Evolutionary conservation across 176 grass and related monocot genomes (phyloP).

Genomic region (Alopecurus myosuroides): DNA sequence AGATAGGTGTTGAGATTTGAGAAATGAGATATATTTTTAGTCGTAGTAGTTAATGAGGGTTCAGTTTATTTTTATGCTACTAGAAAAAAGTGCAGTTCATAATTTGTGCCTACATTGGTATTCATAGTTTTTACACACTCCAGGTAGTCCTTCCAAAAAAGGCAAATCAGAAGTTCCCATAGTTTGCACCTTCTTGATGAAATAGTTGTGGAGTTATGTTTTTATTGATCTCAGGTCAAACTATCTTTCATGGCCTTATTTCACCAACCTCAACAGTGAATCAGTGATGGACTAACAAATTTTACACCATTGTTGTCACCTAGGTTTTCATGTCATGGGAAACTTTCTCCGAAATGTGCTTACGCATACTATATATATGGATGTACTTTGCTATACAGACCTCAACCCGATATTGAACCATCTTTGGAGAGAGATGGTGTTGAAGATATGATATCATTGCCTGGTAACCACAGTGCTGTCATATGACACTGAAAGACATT

Average conservation of each 20-base stretch:
- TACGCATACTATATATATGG: conserved; percentile 16
- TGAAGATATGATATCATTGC: too few species aligned
- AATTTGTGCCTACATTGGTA: not conserved
- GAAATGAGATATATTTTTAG: not conserved
- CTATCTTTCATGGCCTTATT: not conserved
- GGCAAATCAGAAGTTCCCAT: not conserved
- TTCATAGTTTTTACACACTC: not conserved
- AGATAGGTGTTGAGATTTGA: not conserved
- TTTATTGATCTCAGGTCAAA: not conserved
- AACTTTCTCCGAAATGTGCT: conserved; percentile 70
- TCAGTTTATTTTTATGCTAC: not conserved
- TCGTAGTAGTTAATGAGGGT: not conserved
- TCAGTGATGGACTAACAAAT: not conserved
- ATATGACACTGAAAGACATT: not conserved
- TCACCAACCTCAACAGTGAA: not conserved
- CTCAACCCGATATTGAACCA: too few species aligned
- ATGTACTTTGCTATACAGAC: not conserved
- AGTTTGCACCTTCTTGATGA: not conserved
- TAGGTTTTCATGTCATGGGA: conserved; percentile 58
- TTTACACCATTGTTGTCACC: not conserved
- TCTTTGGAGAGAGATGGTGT: too few species aligned
- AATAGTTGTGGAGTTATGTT: not conserved
- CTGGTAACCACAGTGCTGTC: not conserved
- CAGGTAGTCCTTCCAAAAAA: not conserved
- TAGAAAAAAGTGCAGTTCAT: not conserved